These are phyloP conservation scores for Abelmoschus esculentus DNA, from an alignment of 345 rosid species.

Conservation along the genomic window DNA sequence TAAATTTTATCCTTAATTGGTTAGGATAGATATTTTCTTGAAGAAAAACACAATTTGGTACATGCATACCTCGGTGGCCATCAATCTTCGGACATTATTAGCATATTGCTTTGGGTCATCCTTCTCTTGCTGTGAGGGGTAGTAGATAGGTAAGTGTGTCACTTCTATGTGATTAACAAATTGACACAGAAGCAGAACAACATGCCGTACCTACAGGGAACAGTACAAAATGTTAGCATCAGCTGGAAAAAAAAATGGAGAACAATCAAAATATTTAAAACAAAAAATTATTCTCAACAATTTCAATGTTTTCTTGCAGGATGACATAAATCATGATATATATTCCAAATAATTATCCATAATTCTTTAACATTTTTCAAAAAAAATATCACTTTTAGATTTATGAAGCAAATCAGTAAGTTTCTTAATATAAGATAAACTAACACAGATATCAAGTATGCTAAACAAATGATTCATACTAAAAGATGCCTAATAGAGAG, in stretches of 20 bases:
- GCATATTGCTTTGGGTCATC: constrained; percentile 90
- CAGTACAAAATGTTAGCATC: not conserved
- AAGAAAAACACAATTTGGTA: not conserved
- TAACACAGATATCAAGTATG: not conserved
- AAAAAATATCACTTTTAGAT: not conserved
- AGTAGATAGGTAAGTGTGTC: constrained; percentile 62
- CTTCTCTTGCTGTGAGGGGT: constrained; percentile 86
- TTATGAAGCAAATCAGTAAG: not conserved
- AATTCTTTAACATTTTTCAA: not conserved
- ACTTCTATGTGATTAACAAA: constrained; percentile 84
- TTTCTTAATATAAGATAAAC: not conserved
- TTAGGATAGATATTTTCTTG: constrained; percentile 1
- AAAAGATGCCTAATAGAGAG: not conserved
- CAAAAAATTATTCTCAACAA: not conserved
- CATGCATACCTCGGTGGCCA: constrained; percentile 76
- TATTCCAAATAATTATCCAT: not conserved
- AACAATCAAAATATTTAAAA: not conserved
- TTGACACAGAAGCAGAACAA: constrained; percentile 78
- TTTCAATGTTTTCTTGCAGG: not conserved
- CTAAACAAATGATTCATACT: not conserved
- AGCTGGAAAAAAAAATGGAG: not conserved
- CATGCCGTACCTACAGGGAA: constrained; percentile 64
- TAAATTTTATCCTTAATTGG: not conserved
- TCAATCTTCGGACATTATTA: constrained; percentile 67
- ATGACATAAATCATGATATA: not conserved